Evolutionary conservation across 73 alveolate species (phyloP).

Genomic region (Paramecium pentaurelia): DNA sequence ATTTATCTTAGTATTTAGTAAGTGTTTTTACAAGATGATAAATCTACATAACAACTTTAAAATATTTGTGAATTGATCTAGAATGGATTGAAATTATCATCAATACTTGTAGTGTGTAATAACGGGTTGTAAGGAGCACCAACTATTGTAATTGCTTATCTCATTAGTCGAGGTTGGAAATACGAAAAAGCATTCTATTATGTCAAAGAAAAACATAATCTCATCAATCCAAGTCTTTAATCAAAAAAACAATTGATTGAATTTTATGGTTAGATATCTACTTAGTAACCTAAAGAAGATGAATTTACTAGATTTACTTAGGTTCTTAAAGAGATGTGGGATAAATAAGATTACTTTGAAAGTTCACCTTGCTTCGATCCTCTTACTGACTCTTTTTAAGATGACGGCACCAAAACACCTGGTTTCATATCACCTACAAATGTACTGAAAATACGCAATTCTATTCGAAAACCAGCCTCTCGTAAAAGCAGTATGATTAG

Average conservation of each 20-base stretch:
- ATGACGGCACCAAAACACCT: slow-evolving; percentile 27
- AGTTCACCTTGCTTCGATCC: not conserved
- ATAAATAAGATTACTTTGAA: not conserved
- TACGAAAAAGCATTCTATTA: slow-evolving; percentile 10
- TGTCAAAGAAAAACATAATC: not conserved
- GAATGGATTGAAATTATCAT: not conserved
- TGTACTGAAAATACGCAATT: not conserved
- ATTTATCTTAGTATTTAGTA: not conserved
- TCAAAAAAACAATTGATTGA: not conserved
- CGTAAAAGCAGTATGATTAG: not conserved
- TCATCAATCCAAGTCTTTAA: not conserved
- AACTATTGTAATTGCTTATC: not conserved
- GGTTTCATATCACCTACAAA: not conserved
- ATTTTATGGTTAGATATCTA: not conserved
- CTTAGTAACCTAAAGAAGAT: not conserved
- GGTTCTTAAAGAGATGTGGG: not conserved
- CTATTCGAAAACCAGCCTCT: not conserved
- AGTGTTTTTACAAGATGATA: not conserved
- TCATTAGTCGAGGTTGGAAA: not conserved
- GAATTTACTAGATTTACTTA: not conserved
- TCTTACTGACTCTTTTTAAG: slow-evolving; percentile 10
- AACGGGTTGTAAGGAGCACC: slow-evolving; percentile 5
- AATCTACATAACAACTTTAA: not conserved
- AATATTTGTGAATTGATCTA: not conserved
- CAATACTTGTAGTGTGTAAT: not conserved